Conservation (phyloP, 2,329 filamentous ascomycete genomes). For the Penicillium decumbens region DNA sequence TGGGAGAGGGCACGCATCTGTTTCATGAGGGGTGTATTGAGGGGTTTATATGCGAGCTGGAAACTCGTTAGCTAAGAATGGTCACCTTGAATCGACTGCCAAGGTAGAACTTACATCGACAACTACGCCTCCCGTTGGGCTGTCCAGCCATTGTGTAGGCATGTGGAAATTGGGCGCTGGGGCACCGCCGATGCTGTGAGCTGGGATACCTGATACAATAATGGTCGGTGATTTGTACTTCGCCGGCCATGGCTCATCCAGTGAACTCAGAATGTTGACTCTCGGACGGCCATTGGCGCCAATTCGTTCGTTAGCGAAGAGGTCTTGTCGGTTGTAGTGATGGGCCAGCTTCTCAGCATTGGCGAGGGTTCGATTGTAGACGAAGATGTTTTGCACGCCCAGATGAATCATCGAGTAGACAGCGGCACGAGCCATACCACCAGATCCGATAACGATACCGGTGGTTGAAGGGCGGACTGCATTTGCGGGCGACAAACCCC, state of each 20-base stretch:
- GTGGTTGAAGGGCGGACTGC: slow-evolving; percentile 54
- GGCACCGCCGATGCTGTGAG: slow-evolving; percentile 35
- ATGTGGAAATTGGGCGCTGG: slow-evolving; percentile 35
- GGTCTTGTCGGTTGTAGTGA: slow-evolving; percentile 36
- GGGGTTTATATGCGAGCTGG: slow-evolving; percentile 40
- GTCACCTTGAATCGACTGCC: not conserved
- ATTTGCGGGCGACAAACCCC: slow-evolving; percentile 68
- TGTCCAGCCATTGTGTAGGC: slow-evolving; percentile 37
- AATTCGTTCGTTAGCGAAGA: slow-evolving; percentile 17
- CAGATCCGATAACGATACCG: slow-evolving; percentile 60
- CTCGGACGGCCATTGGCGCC: slow-evolving; percentile 19
- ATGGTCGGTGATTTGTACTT: slow-evolving; percentile 37
- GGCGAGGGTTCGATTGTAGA: slow-evolving; percentile 36
- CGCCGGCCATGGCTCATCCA: slow-evolving; percentile 32
- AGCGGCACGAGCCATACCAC: slow-evolving; percentile 44
- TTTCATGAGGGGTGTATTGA: slow-evolving; percentile 36
- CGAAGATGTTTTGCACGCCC: slow-evolving; percentile 37
- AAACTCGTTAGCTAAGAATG: slow-evolving; percentile 1
- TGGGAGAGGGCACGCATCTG: slow-evolving; percentile 36
- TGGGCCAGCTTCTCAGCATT: slow-evolving; percentile 35
- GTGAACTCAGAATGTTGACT: slow-evolving; percentile 28
- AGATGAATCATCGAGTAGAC: slow-evolving; percentile 40
- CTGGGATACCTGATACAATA: slow-evolving; percentile 37
- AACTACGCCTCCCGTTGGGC: slow-evolving; percentile 39
- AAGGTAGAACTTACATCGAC: slow-evolving; percentile 33